Percentiles rank a stretch among this genome's conserved stretches.
Evolutionary conservation across 176 grass and related monocot species (phyloP).

Genomic region (Rhynchospora pubera): DNA sequence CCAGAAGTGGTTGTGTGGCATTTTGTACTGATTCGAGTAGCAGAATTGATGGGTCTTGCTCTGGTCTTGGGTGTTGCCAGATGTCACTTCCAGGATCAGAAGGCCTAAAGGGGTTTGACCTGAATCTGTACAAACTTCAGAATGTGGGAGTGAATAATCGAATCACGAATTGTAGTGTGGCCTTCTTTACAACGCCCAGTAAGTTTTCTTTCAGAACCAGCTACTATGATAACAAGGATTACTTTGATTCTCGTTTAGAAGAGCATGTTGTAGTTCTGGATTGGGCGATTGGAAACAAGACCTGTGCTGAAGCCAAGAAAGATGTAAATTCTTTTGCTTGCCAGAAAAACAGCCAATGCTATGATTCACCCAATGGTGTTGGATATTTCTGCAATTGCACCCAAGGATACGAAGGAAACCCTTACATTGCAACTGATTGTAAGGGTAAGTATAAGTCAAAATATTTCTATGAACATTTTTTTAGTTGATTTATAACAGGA

Average conservation of each 20-base stretch:
- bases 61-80: constrained; percentile 43
- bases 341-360: neutral
- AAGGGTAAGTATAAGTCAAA: constrained; percentile 22
- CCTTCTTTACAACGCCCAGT: constrained; percentile 10
- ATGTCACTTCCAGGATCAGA: neutral
- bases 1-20: constrained; percentile 23
- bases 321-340: neutral
- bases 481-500: neutral
- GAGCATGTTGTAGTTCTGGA: constrained; percentile 16
- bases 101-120: neutral
- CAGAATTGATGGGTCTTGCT: constrained; percentile 10
- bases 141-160: neutral
- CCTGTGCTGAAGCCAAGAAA: constrained; percentile 17
- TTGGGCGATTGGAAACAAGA: constrained; percentile 21
- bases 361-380: constrained; percentile 10
- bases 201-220: neutral
- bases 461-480: too few relatives aligned
- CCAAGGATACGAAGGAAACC: constrained; percentile 27
- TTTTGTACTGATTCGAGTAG: constrained; percentile 23
- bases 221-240: neutral
- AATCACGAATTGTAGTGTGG: neutral
- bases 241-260: too few relatives aligned
- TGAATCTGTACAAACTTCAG: constrained; percentile 9
- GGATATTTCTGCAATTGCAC: constrained; percentile 44
- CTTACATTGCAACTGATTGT: constrained; percentile 25